These are phyloP conservation scores for Dactylonectria macrodidyma DNA, from an alignment of 2,329 filamentous ascomycete genomes.

Conservation along the genomic window DNA sequence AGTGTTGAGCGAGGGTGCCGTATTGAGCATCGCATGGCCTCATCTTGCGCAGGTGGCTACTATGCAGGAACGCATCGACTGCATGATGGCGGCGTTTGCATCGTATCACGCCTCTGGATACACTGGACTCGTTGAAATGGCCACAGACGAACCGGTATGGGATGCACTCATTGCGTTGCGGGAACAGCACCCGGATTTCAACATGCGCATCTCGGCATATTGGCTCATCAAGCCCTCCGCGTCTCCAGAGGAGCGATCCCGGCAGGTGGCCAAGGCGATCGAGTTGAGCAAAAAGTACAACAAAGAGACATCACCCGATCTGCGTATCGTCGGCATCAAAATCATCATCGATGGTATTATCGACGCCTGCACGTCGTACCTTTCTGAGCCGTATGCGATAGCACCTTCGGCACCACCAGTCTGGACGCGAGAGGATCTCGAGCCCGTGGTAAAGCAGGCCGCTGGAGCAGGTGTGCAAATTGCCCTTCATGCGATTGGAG, in stretches of 20 bases:
- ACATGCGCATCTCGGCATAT: constrained; percentile 67
- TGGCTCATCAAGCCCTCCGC: constrained; percentile 69
- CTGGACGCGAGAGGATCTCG: constrained; percentile 68
- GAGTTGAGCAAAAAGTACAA: constrained; percentile 57
- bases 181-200: constrained; percentile 45
- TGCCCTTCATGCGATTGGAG: constrained; percentile 75
- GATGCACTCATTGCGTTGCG: constrained; percentile 63
- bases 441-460: constrained; percentile 68
- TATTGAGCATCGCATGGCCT: constrained; percentile 69
- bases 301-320: constrained; percentile 54
- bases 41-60: constrained; percentile 64
- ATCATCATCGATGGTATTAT: constrained; percentile 75
- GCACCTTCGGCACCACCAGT: constrained; percentile 62
- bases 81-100: constrained; percentile 63
- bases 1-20: constrained; percentile 66
- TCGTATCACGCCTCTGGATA: constrained; percentile 68
- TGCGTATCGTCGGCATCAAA: constrained; percentile 73
- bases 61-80: constrained; percentile 63
- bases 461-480: constrained; percentile 69
- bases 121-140: constrained; percentile 72
- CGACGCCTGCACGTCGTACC: constrained; percentile 73
- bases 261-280: constrained; percentile 66
- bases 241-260: constrained; percentile 56
- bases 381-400: constrained; percentile 69
- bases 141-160: constrained; percentile 73